Evolutionary conservation across 108 stramenopile species (phyloP).

Genomic region (Skeletonema costatum): DNA sequence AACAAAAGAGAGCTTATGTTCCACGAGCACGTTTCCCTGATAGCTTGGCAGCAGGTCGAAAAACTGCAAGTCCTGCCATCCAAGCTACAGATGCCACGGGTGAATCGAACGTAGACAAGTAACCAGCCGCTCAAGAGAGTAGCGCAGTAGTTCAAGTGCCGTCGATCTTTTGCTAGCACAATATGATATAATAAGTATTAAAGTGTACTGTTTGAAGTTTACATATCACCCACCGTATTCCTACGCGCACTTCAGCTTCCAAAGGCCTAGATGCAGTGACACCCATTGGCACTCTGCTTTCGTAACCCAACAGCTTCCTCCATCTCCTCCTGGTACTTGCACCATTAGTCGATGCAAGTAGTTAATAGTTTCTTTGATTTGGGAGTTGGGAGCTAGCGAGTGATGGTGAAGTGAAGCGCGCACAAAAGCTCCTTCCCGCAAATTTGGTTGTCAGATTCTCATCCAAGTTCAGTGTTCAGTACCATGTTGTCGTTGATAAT

Average conservation of each 20-base stretch:
- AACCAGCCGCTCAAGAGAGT: neutral
- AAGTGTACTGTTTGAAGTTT: neutral
- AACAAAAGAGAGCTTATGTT: constrained; percentile 12
- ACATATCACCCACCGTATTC: constrained; percentile 40
- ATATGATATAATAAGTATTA: neutral
- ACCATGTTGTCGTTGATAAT: too few species aligned
- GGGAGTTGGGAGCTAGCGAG: too few species aligned
- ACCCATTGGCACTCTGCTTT: constrained; percentile 37
- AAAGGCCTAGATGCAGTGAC: constrained; percentile 19
- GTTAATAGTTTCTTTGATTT: too few species aligned
- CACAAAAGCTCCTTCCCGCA: too few species aligned
- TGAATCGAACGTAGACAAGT: neutral
- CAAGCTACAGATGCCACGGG: constrained; percentile 5
- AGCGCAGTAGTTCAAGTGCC: too few species aligned
- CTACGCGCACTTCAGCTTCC: constrained; percentile 36
- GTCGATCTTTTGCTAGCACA: too few species aligned
- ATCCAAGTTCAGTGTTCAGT: too few species aligned
- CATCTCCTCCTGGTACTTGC: constrained; percentile 1
- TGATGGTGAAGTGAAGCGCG: too few species aligned
- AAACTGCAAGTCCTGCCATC: constrained; percentile 9
- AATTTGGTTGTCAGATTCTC: too few species aligned
- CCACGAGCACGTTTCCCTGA: constrained; percentile 14
- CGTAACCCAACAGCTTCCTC: constrained; percentile 44
- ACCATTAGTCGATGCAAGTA: constrained; percentile 46
- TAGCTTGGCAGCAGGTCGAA: neutral